Conservation (phyloP, 495 filamentous ascomycete genomes). For the Symbiotaphrina buchneri region DNA sequence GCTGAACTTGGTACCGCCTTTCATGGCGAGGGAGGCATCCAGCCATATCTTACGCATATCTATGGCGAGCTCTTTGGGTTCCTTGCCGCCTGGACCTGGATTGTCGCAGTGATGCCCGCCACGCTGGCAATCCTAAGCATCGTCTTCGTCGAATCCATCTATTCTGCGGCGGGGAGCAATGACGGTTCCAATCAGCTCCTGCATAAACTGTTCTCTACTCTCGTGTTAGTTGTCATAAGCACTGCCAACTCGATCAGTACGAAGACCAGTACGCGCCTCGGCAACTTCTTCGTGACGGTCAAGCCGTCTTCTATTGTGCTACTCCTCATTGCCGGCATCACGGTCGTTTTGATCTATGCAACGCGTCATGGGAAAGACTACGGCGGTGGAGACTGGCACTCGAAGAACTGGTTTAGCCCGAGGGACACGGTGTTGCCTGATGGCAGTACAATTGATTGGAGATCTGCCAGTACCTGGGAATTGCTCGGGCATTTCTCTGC, state of each 20-base stretch:
- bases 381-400: conserved; percentile 25
- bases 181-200: too few relatives aligned
- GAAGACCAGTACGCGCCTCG: conserved; percentile 25
- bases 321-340: conserved; percentile 23
- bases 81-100: conserved; percentile 32
- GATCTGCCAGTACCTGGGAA: conserved; percentile 19
- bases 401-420: conserved; percentile 23
- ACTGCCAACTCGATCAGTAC: conserved; percentile 31
- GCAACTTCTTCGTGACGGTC: conserved; percentile 26
- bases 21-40: conserved; percentile 20
- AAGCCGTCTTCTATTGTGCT: conserved; percentile 24
- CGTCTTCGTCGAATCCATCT: conserved; percentile 30
- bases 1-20: conserved; percentile 18
- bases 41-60: conserved; percentile 26
- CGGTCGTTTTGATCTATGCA: conserved; percentile 17
- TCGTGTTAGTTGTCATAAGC: conserved; percentile 19
- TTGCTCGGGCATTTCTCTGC: conserved; percentile 26
- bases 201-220: conserved; percentile 25
- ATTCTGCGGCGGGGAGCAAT: neutral
- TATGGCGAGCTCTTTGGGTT: conserved; percentile 31
- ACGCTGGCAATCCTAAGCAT: conserved; percentile 32
- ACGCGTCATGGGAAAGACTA: conserved; percentile 11
- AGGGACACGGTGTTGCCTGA: conserved; percentile 20
- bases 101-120: conserved; percentile 31
- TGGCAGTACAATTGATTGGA: conserved; percentile 26